Evolutionary conservation across 176 grass and related monocot genomes (phyloP).

Genomic region (Saccharum spontaneum): DNA sequence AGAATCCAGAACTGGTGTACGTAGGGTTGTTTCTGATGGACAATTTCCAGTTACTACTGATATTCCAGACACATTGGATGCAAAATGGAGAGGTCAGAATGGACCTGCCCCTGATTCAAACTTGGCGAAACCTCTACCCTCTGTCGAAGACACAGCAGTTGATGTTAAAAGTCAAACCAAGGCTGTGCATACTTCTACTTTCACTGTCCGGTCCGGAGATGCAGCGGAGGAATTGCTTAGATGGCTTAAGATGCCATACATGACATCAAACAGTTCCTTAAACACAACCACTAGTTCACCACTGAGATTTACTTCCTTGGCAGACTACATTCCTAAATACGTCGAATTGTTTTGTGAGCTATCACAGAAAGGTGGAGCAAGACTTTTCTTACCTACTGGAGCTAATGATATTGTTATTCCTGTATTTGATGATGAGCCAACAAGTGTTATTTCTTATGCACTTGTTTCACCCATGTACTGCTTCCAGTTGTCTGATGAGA

Average conservation of each 20-base stretch:
- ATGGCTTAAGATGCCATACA: slow-evolving; percentile 75
- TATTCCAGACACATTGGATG: slow-evolving; percentile 79
- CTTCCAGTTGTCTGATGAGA: slow-evolving; percentile 62
- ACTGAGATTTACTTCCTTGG: slow-evolving; percentile 51
- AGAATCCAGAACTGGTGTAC: slow-evolving; percentile 50
- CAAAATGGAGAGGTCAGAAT: slow-evolving; percentile 89
- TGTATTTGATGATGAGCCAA: slow-evolving; percentile 95
- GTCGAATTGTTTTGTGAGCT: too few species aligned
- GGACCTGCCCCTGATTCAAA: slow-evolving; percentile 54
- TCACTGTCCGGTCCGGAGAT: slow-evolving; percentile 52
- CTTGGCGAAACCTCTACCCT: slow-evolving; percentile 35
- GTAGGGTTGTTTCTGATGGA: slow-evolving; percentile 71
- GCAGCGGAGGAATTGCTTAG: slow-evolving; percentile 59
- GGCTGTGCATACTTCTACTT: slow-evolving; percentile 39
- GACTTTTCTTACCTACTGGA: slow-evolving; percentile 69
- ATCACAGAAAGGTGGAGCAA: too few species aligned
- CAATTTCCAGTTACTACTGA: slow-evolving; percentile 65
- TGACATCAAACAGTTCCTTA: slow-evolving; percentile 56
- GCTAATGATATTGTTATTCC: slow-evolving; percentile 76
- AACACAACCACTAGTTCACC: slow-evolving; percentile 66
- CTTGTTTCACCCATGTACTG: slow-evolving; percentile 80
- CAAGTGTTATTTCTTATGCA: slow-evolving; percentile 86
- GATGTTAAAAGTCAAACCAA: slow-evolving; percentile 52
- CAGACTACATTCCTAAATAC: slow-evolving; percentile 40
- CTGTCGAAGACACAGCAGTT: slow-evolving; percentile 38